These are phyloP conservation scores for Colletotrichum sp. DNA, from an alignment of 2,329 filamentous ascomycete genomes.

Conservation along the genomic window DNA sequence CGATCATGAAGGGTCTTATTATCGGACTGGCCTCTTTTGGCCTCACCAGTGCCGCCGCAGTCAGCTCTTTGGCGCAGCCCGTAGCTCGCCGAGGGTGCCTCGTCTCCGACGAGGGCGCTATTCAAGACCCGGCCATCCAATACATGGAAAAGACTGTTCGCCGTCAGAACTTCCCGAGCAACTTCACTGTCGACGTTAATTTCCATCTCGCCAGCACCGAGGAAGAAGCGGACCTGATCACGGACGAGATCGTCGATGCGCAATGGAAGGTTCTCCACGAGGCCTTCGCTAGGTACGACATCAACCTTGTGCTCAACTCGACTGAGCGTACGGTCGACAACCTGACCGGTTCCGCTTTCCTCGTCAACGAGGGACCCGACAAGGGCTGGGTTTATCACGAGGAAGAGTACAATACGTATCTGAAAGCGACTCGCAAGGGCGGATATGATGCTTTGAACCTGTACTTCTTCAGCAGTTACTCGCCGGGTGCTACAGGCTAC, in stretches of 20 bases:
- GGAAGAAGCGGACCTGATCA: slow-evolving; percentile 23
- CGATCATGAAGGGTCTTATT: not conserved
- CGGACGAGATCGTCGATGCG: slow-evolving; percentile 20
- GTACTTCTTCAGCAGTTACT: slow-evolving; percentile 47
- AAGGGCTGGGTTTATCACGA: slow-evolving; percentile 23
- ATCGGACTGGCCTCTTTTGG: slow-evolving; percentile 2
- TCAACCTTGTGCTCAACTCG: slow-evolving; percentile 28
- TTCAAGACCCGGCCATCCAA: not conserved
- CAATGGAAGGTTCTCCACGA: slow-evolving; percentile 26
- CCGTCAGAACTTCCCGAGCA: slow-evolving; percentile 21
- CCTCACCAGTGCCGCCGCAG: not conserved
- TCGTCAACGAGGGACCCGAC: slow-evolving; percentile 26
- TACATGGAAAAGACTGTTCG: not conserved
- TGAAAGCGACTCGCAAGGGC: slow-evolving; percentile 36
- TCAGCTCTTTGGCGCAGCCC: not conserved
- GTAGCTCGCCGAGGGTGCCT: slow-evolving; percentile 4
- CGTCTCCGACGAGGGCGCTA: slow-evolving; percentile 9
- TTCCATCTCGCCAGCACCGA: slow-evolving; percentile 30
- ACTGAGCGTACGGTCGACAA: slow-evolving; percentile 28
- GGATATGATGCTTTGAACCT: slow-evolving; percentile 48
- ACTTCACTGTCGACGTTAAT: slow-evolving; percentile 28
- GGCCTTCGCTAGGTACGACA: slow-evolving; percentile 24
- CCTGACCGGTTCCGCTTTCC: slow-evolving; percentile 22
- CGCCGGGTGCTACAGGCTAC: slow-evolving; percentile 44
- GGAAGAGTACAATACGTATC: slow-evolving; percentile 8